A percentile compares a stretch with the other conserved stretches of the same genome.
These are phyloP conservation scores for Cladosporium cucumerinum DNA, from an alignment of 2,329 filamentous ascomycete species.

Conservation along the genomic window DNA sequence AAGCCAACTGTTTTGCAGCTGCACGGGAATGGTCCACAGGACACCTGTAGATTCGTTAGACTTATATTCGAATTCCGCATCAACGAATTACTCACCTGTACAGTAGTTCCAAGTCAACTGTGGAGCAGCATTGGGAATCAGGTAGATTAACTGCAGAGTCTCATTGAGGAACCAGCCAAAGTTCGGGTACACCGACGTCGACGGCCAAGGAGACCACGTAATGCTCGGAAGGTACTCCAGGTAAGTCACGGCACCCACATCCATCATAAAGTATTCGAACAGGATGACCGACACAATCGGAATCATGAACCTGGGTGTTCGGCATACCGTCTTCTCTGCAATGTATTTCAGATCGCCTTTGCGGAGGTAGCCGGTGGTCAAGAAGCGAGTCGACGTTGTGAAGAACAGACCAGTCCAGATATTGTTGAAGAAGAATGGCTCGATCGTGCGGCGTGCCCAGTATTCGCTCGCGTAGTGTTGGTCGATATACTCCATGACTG, in stretches of 20 bases:
- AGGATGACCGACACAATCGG: constrained; percentile 43
- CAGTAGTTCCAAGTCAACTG: constrained; percentile 49
- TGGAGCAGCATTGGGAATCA: constrained; percentile 48
- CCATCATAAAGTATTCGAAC: constrained; percentile 48
- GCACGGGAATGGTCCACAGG: constrained; percentile 50
- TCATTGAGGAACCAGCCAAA: constrained; percentile 44
- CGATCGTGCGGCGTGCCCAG: constrained; percentile 43
- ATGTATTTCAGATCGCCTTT: constrained; percentile 43
- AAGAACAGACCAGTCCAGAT: constrained; percentile 49
- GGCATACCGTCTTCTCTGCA: constrained; percentile 43
- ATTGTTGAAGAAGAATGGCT: constrained; percentile 45
- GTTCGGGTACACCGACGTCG: constrained; percentile 39
- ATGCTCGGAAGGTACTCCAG: constrained; percentile 46
- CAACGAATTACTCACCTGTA: constrained; percentile 32
- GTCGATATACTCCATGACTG: constrained; percentile 37
- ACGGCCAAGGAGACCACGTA: constrained; percentile 49
- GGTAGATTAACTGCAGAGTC: constrained; percentile 44
- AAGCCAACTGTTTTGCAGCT: constrained; percentile 46
- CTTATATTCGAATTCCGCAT: background rate
- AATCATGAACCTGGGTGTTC: constrained; percentile 46
- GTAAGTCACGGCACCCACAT: constrained; percentile 42
- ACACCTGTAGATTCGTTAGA: constrained; percentile 26
- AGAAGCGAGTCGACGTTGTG: constrained; percentile 47
- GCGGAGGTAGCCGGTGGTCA: constrained; percentile 41
- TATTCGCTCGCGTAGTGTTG: constrained; percentile 41